These are phyloP conservation scores for Phyllostachys edulis DNA, from an alignment of 176 grass and related monocot genomes.

Conservation along the genomic window DNA sequence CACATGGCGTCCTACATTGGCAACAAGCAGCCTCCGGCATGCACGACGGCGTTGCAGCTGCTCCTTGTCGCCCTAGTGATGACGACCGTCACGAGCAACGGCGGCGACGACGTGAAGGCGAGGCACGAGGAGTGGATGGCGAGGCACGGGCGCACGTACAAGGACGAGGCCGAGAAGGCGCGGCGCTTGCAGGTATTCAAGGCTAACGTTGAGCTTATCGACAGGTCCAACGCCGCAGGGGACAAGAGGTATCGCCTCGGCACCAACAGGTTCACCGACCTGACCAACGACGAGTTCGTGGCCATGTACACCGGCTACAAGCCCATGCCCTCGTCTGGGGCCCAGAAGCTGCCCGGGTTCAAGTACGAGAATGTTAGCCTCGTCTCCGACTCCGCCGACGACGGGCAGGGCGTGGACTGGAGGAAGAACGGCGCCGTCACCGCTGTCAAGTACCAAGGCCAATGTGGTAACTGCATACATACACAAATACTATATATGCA, in stretches of 20 bases:
- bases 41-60: no score
- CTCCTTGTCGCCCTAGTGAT: no score
- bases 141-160: conserved; percentile 34
- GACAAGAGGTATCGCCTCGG: conserved; percentile 26
- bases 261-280: conserved; percentile 39
- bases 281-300: conserved; percentile 46
- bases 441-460: neutral
- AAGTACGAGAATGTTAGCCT: conserved; percentile 11
- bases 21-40: no score
- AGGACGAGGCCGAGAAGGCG: conserved; percentile 36
- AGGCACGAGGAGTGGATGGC: conserved; percentile 45
- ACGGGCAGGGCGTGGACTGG: conserved; percentile 2
- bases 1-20: no score
- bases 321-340: conserved; percentile 21
- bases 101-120: neutral
- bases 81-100: no score
- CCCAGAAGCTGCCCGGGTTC: neutral
- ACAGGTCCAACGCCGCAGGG: conserved; percentile 30
- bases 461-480: no score
- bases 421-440: neutral
- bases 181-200: conserved; percentile 42
- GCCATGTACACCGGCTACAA: conserved; percentile 19
- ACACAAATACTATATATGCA: no score
- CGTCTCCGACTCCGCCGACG: neutral
- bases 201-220: conserved; percentile 35